Base-by-base conservation (phyloP, 306 rosid genomes). In the Erythrophleum fordii region DNA sequence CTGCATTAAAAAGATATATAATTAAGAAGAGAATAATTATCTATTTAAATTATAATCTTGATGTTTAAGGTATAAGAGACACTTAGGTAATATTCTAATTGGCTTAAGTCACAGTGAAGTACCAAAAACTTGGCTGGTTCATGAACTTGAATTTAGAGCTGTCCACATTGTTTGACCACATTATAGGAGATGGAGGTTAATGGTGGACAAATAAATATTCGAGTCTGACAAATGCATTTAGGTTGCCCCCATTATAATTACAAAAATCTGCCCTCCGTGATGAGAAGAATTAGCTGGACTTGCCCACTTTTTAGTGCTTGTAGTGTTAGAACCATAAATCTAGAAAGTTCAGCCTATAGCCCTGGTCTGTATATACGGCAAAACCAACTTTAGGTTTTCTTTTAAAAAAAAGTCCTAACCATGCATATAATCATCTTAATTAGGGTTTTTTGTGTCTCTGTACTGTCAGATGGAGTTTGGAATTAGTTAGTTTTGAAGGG, bases 131-230 rank as follows among this genome's bases (percentile, higher is more conserved):
- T 77, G 83, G 64, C 68, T 79, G 78, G 90, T 87, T 87, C 90
- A 87, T 84, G 90, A 87, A 87, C 88, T 73, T 77, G 81, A 62
- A 82, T 65, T 65, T 60, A 81, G 80, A 80, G 77, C 83, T 80
- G 83, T 86, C 80, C 78, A 79, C 85, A 66, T 41, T 28, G 85
- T 80, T 83, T 86, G 89, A 83, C 87, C 77, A 52, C 4, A 77
- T 76, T 71, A 66, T 68, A 45, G 75, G 72, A 59, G 52, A 35
- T 55, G 73, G 37, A n/a, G 74, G 12, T 72, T 74, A 77, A 62
- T 55, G 84, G 86, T 77, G 48, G 84, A 81, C 87, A 79, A 51
- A 41, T 78, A 87, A 70, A 81, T 86, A 75, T 83, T 77, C 83
- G 28, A 81, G 76, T 77, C 83, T 42, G 5, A 39, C 77, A 82